These are phyloP conservation scores for Suillus placidus DNA, from an alignment of 768 basidiomycete genomes.

Conservation along the genomic window DNA sequence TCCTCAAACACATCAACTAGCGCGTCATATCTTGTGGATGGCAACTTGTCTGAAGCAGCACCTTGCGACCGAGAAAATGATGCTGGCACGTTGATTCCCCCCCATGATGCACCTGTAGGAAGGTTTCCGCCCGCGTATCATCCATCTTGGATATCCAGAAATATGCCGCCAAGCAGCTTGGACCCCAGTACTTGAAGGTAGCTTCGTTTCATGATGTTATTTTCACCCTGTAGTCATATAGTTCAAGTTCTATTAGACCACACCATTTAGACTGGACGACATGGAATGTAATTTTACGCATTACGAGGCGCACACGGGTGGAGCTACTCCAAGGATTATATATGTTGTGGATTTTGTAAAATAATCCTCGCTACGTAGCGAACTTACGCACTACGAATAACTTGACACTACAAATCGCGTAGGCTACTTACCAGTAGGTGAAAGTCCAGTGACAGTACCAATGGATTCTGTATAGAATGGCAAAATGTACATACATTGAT, in stretches of 20 bases:
- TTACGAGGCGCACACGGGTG: no score
- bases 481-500: no score
- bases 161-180: not conserved
- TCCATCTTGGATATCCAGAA: not conserved
- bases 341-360: no score
- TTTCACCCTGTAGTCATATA: not conserved
- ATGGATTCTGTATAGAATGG: no score
- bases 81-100: constrained; percentile 3
- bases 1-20: not conserved
- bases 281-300: no score
- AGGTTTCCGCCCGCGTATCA: not conserved
- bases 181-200: not conserved
- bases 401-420: no score
- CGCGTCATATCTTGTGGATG: not conserved
- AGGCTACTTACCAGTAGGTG: no score
- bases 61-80: not conserved
- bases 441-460: no score
- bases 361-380: no score
- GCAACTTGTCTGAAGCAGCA: not conserved
- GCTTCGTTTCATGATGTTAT: not conserved
- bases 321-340: no score
- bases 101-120: not conserved
- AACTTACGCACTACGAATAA: no score
- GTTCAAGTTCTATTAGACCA: not conserved
- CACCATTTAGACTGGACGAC: no score